Percentiles rank a stretch among this genome's conserved stretches.
These are phyloP conservation scores for Pyrenophora tritici-repentis DNA, from an alignment of 2,329 filamentous ascomycete species.

Conservation along the genomic window DNA sequence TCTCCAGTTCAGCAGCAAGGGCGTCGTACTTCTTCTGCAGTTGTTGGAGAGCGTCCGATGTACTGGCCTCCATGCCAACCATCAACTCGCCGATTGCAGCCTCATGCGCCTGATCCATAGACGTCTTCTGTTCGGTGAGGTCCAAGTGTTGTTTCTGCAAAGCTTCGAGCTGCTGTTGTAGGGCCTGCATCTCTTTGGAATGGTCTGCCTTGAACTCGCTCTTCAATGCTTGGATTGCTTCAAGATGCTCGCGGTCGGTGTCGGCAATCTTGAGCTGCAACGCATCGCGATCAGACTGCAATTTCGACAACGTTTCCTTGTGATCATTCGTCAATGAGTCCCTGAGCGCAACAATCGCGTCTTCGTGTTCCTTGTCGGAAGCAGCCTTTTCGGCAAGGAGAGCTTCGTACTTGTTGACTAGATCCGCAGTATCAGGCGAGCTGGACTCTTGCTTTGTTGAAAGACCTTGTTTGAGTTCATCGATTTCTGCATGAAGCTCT, in stretches of 20 bases:
- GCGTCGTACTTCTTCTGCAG: slow-evolving; percentile 42
- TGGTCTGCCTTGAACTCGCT: slow-evolving; percentile 38
- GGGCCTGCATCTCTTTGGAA: slow-evolving; percentile 29
- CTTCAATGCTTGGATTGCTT: slow-evolving; percentile 38
- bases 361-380: slow-evolving; percentile 36
- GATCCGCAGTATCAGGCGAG: slow-evolving; percentile 23
- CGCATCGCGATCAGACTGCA: slow-evolving; percentile 33
- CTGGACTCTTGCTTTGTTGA: slow-evolving; percentile 23
- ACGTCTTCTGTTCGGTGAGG: slow-evolving; percentile 34
- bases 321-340: slow-evolving; percentile 35
- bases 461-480: slow-evolving; percentile 28
- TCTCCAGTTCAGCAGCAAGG: slow-evolving; percentile 28
- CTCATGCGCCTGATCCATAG: slow-evolving; percentile 40
- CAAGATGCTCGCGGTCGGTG: slow-evolving; percentile 38
- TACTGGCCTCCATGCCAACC: slow-evolving; percentile 41
- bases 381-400: slow-evolving; percentile 33
- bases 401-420: slow-evolving; percentile 34
- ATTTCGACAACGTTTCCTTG: slow-evolving; percentile 26
- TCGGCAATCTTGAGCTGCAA: slow-evolving; percentile 30
- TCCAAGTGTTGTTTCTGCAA: slow-evolving; percentile 35
- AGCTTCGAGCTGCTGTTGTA: slow-evolving; percentile 35
- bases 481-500: slow-evolving; percentile 27
- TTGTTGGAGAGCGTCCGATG: slow-evolving; percentile 39
- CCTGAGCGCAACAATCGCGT: slow-evolving; percentile 32
- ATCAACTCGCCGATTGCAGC: slow-evolving; percentile 45